Evolutionary conservation across 441 rosid species (phyloP), one percentile per base, ranked within the genome.

Genomic region (Bocquillonia castaneifolia): DNA sequence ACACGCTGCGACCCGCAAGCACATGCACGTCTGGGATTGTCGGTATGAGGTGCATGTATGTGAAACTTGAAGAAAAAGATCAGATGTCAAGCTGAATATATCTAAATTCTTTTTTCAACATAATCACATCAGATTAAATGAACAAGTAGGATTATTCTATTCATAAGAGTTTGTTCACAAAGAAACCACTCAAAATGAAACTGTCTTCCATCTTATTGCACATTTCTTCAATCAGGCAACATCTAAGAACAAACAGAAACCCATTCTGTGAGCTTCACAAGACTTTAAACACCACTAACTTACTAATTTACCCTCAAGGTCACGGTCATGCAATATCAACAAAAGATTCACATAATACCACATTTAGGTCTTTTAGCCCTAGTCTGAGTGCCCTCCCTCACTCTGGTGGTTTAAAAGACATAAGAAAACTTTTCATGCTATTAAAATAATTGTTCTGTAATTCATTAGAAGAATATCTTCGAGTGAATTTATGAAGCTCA

Each of bases 1-100:
- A 45, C 34, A 29, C 13, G 39, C 72, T n/a, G 39, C n/a, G 18
- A 66, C 60, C 37, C 34, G 14, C 67, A 61, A 51, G 23, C 44
- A 69, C 52, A 69, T 29, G 73, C 45, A 32, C 37, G 59, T 18
- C 50, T 36, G 20, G 18, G 15, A 37, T 17, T 68, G 58, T 59
- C n/a, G 3, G 25, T 55, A 34, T 40, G 52, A 58, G n/a, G 28
- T 9, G 51, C 36, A 39, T 2, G 6, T 26, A 68, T 40, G 56
- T 60, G 23, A 52, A 50, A 7, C 53, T 22, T 63, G 20, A 23
- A 25, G 23, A 55, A 20, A 28, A 3, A 48, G 52, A 67, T 10
- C 5, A 9, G 25, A 53, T 26, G 26, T 14, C 47, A 17, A 57
- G 64, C 26, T 28, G 32, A 20, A 15, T 8, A 40, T 56, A 14